A percentile compares a stretch with the other conserved stretches of the same genome.
Conservation (phyloP, 257 asterid genomes). For the Solanum chaucha region DNA sequence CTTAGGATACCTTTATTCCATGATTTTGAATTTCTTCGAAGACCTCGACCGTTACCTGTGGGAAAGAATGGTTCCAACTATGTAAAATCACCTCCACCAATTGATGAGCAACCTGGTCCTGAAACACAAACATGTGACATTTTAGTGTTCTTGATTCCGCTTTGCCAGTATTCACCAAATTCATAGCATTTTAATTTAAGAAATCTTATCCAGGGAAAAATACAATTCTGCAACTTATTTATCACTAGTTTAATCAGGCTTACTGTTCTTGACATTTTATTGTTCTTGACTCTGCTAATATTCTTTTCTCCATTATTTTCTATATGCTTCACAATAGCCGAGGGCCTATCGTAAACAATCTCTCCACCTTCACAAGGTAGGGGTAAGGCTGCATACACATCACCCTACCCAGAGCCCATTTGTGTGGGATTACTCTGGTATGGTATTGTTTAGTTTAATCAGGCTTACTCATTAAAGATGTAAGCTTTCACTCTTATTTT, state of each 20-base stretch:
- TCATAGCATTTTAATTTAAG: not conserved
- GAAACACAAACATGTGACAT: conserved; percentile 3
- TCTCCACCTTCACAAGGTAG: not conserved
- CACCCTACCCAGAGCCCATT: not conserved
- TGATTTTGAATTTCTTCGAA: conserved; percentile 53
- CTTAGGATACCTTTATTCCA: conserved; percentile 77
- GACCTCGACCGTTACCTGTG: conserved; percentile 67
- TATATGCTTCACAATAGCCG: not conserved
- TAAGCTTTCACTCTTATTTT: not conserved
- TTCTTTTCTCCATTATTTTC: not conserved
- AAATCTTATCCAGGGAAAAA: not conserved
- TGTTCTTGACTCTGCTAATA: too few relatives aligned
- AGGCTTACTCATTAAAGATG: not conserved
- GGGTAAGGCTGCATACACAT: not conserved
- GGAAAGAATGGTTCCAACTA: conserved; percentile 92
- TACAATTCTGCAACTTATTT: not conserved
- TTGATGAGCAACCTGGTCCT: conserved; percentile 97
- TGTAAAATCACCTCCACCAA: conserved; percentile 95
- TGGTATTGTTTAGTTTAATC: not conserved
- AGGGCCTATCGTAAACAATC: not conserved
- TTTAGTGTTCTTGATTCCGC: not conserved
- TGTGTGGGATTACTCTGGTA: too few relatives aligned
- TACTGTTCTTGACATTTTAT: not conserved
- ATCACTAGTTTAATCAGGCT: not conserved
- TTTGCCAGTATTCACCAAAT: not conserved